A percentile compares a stretch with the other conserved stretches of the same genome.
phyloP scores from a whole-genome alignment of 768 basidiomycete species.

The Psilocybe subaeruginosa region DNA sequence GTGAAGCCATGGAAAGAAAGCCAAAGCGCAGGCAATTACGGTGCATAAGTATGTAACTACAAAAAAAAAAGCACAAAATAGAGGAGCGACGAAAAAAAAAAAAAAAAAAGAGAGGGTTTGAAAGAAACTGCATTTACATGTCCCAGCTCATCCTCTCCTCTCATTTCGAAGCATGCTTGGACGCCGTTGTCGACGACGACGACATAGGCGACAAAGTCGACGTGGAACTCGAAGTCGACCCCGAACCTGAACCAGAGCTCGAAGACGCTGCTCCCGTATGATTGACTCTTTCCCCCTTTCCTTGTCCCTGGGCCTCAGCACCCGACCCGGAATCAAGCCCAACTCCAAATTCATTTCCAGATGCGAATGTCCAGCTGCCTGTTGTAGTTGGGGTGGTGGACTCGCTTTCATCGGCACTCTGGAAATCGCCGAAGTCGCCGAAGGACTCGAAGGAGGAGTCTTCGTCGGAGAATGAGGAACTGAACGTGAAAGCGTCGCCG shows the following conservation, averaged over 20 bases:
- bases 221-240: neutral
- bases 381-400: conserved; percentile 33
- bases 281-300: conserved; percentile 1
- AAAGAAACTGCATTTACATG: neutral
- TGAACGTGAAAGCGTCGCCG: conserved; percentile 60
- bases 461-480: conserved; percentile 65
- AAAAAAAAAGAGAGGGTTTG: neutral
- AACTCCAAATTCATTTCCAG: conserved; percentile 10
- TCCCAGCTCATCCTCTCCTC: neutral
- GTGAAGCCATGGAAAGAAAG: too few species aligned
- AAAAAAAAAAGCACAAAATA: neutral
- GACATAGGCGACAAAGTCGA: neutral
- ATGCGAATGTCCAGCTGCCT: conserved; percentile 72
- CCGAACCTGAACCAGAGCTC: neutral
- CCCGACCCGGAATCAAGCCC: neutral
- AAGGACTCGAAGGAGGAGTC: conserved; percentile 74
- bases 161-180: neutral
- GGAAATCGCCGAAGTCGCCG: conserved; percentile 85
- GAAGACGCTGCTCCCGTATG: neutral
- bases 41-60: neutral
- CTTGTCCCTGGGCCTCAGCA: neutral
- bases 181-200: neutral
- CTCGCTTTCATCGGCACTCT: conserved; percentile 48
- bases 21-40: neutral
- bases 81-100: neutral